Conservation (phyloP, 352 stramenopile genomes). For the Globisporangium abappressorium region DNA sequence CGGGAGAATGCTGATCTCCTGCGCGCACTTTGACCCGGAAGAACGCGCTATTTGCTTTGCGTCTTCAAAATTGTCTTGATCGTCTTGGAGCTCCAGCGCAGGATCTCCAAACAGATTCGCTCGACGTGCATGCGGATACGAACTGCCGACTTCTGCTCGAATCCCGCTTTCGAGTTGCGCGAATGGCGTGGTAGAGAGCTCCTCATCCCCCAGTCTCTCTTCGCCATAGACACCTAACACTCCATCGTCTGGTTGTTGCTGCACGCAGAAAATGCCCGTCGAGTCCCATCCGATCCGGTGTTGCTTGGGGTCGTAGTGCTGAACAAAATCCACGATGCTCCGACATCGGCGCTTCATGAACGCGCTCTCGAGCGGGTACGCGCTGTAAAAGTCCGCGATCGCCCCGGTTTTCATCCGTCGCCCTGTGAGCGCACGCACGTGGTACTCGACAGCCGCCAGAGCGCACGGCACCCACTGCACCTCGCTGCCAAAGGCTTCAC, state of each 20-base stretch:
- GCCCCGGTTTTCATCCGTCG: neutral
- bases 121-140: neutral
- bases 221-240: neutral
- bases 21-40: neutral
- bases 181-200: neutral
- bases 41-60: neutral
- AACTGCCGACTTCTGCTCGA: neutral
- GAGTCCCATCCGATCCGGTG: conserved; percentile 1
- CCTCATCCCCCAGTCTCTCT: neutral
- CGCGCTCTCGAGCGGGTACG: conserved; percentile 10
- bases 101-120: neutral
- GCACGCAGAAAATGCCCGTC: neutral
- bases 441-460: conserved; percentile 6
- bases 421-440: neutral
- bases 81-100: neutral
- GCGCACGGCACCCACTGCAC: conserved; percentile 6
- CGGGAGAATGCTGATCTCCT: conserved; percentile 2
- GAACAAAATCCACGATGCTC: conserved; percentile 9
- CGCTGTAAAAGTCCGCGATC: conserved; percentile 13
- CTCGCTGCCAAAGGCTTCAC: conserved; percentile 2
- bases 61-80: neutral
- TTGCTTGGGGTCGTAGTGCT: conserved; percentile 9
- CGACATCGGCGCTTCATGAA: conserved; percentile 19
- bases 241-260: neutral
- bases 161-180: neutral